Percentiles rank a stretch among this genome's conserved stretches.
Evolutionary conservation across 2,329 filamentous ascomycete genomes (phyloP).

Genomic region (Colletotrichum karsti): DNA sequence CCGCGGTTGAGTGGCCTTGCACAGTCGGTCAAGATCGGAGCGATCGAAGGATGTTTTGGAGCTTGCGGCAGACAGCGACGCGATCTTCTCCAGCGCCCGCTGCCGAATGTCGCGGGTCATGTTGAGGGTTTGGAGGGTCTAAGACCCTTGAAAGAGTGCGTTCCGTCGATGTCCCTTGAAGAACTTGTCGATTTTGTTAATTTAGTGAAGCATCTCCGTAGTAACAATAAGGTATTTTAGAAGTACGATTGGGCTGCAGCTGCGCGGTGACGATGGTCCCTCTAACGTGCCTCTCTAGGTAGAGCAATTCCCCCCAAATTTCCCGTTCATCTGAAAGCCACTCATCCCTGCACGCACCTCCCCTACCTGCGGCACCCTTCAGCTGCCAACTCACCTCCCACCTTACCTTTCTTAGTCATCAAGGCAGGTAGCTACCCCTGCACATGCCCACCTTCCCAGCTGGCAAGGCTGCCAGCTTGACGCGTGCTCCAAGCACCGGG

Average conservation of each 20-base stretch:
- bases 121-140: slow-evolving; percentile 16
- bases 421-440: slow-evolving; percentile 40
- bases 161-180: neutral
- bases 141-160: neutral
- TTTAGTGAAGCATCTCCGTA: neutral
- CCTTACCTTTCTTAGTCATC: slow-evolving; percentile 50
- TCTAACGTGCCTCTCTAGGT: neutral
- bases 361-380: no score
- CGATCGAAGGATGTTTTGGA: slow-evolving; percentile 64
- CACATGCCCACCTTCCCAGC: slow-evolving; percentile 28
- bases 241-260: neutral
- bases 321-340: slow-evolving; percentile 17
- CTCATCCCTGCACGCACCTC: slow-evolving; percentile 19
- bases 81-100: slow-evolving; percentile 72
- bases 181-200: neutral
- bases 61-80: slow-evolving; percentile 66
- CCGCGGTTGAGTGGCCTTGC: slow-evolving; percentile 62
- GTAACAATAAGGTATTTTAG: neutral
- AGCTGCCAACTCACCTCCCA: slow-evolving; percentile 25
- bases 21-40: slow-evolving; percentile 71
- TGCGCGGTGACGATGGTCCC: slow-evolving; percentile 24
- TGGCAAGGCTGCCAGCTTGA: slow-evolving; percentile 62
- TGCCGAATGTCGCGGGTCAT: slow-evolving; percentile 68
- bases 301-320: slow-evolving; percentile 5
- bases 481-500: slow-evolving; percentile 41